Conservation (phyloP, 2,329 filamentous ascomycete species). For the Xylariales sp. region DNA sequence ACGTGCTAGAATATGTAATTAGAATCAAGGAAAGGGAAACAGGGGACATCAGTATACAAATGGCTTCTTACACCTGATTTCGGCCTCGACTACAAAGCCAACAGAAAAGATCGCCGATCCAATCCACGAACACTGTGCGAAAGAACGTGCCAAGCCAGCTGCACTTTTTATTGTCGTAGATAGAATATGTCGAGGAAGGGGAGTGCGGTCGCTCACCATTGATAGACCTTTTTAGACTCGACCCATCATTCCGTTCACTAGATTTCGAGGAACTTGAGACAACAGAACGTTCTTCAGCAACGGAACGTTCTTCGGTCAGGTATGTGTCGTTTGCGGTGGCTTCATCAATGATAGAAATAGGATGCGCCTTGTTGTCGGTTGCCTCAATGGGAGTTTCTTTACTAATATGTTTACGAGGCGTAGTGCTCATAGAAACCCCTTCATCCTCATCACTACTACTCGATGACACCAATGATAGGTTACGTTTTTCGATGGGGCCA, state of each 20-base stretch:
- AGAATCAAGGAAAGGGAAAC: not conserved
- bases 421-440: slow-evolving; percentile 45
- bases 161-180: slow-evolving; percentile 18
- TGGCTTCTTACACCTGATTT: slow-evolving; percentile 48
- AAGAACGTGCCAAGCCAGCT: slow-evolving; percentile 52
- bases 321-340: not conserved
- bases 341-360: not conserved
- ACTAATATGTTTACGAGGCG: slow-evolving; percentile 7
- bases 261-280: slow-evolving; percentile 22
- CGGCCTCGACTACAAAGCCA: slow-evolving; percentile 47
- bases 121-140: slow-evolving; percentile 53
- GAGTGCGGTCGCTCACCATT: slow-evolving; percentile 35
- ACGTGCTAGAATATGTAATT: not conserved
- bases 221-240: slow-evolving; percentile 36
- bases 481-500: slow-evolving; percentile 35
- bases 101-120: slow-evolving; percentile 53
- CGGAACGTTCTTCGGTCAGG: slow-evolving; percentile 19
- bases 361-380: slow-evolving; percentile 1
- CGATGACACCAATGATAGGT: slow-evolving; percentile 21
- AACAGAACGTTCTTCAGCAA: slow-evolving; percentile 15
- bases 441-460: slow-evolving; percentile 43
- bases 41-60: not conserved
- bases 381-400: not conserved
- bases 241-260: slow-evolving; percentile 25
- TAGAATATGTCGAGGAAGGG: slow-evolving; percentile 30